Evolutionary conservation across 2,329 filamentous ascomycete species (phyloP), one percentile per base, ranked within the genome.

Genomic region (Epicoccum nigrum): DNA sequence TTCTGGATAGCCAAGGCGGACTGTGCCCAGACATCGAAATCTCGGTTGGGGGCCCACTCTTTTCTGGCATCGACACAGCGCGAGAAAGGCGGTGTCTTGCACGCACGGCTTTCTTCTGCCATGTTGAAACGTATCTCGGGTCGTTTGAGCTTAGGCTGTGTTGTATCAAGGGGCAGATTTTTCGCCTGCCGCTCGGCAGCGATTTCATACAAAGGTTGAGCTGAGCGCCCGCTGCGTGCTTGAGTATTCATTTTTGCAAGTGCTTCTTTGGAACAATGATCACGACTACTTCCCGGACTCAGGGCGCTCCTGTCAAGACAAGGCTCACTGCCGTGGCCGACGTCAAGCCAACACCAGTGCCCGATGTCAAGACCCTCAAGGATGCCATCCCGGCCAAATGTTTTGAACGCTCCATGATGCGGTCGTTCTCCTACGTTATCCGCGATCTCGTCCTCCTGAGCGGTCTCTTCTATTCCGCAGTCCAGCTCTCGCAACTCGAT

Each of bases 321-420:
- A 39, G 45, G 48, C 52, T 58, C 38, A 59, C 53, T 23, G 58
- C 51, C n/a, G 58, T 58, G 50, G 55, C 54, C 43, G 57, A 58
- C n/a, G 39, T 46, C 41, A 56, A 49, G 33, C 50, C 54, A 2
- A 44, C 64, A 3, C 63, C 63, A 2, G 41, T 65, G 3, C 63
- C 63, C 13, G 63, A 65, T 27, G 51, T 67, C 23, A 65, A 67
- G 50, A 62, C 59, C 2, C 49, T 65, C 9, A 54, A 55, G 45
- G 59, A 63, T 49, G 60, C 58, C 15, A 65, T 65, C 33, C 63
- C 63, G 6, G 54, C 55, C 15, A 56, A 62, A 15, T 65, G 63
- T 46, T 65, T 65, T 27, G 60, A 65, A 35, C 62, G 59, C 27
- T 65, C 63, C 11, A 50, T 64, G 39, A 11, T 58, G 16, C 55